These are phyloP conservation scores for Pseudovirgaria hyperparasitica DNA, from an alignment of 2,329 filamentous ascomycete species.

Conservation along the genomic window DNA sequence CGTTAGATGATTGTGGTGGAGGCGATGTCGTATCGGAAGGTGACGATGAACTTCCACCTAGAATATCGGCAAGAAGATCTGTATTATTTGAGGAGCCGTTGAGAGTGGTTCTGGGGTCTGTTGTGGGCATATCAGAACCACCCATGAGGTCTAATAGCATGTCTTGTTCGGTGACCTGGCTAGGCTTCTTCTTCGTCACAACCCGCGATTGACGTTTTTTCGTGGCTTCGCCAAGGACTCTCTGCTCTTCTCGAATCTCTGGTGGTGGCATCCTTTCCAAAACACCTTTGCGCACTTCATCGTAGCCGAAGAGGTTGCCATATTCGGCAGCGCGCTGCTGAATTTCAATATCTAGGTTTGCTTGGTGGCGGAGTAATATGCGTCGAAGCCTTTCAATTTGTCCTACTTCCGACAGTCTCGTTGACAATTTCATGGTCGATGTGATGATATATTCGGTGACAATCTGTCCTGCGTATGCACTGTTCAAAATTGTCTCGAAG, in stretches of 20 bases:
- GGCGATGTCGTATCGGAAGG: conserved; percentile 27
- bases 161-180: conserved; percentile 82
- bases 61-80: conserved; percentile 82
- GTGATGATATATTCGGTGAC: conserved; percentile 95
- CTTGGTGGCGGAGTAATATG: conserved; percentile 63
- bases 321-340: conserved; percentile 96
- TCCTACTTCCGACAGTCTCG: conserved; percentile 67
- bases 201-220: conserved; percentile 38
- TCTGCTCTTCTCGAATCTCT: conserved; percentile 89
- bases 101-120: conserved; percentile 39
- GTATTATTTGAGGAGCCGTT: conserved; percentile 60
- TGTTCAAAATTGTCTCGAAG: conserved; percentile 86
- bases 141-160: conserved; percentile 89
- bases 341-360: conserved; percentile 86
- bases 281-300: conserved; percentile 77
- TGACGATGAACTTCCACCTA: conserved; percentile 53
- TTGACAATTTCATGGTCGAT: conserved; percentile 87
- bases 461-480: conserved; percentile 82
- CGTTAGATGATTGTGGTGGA: conserved; percentile 24
- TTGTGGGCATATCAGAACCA: conserved; percentile 51
- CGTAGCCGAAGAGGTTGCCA: conserved; percentile 81
- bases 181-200: conserved; percentile 58
- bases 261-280: conserved; percentile 96
- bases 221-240: conserved; percentile 72
- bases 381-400: conserved; percentile 78